Evolutionary conservation across 108 stramenopile species (phyloP).

Genomic region (Nitzschia sp.): DNA sequence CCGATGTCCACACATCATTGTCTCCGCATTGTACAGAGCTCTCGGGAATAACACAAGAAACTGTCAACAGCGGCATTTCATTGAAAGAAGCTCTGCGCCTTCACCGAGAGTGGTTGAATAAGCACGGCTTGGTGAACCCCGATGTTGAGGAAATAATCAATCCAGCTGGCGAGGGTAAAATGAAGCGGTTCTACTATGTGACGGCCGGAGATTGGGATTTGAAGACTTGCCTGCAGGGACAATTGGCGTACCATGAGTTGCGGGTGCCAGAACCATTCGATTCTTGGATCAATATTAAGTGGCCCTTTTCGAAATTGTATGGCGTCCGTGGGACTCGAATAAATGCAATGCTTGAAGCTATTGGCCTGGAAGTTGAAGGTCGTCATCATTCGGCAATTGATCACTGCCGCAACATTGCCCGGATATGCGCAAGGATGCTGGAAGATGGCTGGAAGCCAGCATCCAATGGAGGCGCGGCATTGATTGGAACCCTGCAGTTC

Average conservation of each 20-base stretch:
- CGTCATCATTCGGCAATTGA: constrained; percentile 15
- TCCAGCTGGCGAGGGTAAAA: not conserved
- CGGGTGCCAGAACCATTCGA: constrained; percentile 13
- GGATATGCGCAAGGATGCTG: constrained; percentile 15
- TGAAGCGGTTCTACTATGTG: constrained; percentile 9
- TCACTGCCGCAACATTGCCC: constrained; percentile 14
- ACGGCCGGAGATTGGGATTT: constrained; percentile 31
- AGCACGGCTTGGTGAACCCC: constrained; percentile 1
- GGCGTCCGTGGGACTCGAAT: constrained; percentile 23
- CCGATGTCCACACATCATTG: constrained; percentile 25
- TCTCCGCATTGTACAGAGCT: constrained; percentile 16
- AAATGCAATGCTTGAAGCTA: not conserved
- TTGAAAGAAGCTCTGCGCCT: constrained; percentile 4
- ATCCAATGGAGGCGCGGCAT: not conserved
- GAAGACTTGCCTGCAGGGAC: constrained; percentile 18
- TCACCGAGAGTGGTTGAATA: constrained; percentile 17
- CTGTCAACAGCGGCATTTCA: constrained; percentile 10
- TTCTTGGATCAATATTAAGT: constrained; percentile 30
- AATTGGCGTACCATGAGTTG: constrained; percentile 21
- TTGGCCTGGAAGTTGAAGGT: constrained; percentile 6
- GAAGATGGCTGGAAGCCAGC: constrained; percentile 15
- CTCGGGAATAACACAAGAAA: constrained; percentile 21
- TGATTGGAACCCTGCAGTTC: not conserved
- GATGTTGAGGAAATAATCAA: not conserved
- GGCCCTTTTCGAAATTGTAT: constrained; percentile 16